These are phyloP conservation scores for Pisolithus sp. DNA, from an alignment of 768 basidiomycete genomes.

Conservation along the genomic window DNA sequence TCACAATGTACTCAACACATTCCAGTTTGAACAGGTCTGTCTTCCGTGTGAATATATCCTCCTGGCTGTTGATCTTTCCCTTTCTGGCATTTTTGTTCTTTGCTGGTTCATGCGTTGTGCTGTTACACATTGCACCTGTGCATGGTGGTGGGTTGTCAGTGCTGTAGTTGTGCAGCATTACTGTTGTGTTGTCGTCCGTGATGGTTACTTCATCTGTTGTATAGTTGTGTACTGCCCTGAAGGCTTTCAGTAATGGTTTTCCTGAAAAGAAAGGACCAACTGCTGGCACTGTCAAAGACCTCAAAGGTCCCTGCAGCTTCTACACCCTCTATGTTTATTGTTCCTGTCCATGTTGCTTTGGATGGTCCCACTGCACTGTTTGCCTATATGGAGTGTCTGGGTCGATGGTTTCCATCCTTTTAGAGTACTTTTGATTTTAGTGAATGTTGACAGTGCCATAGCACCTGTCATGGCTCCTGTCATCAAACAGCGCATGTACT, in stretches of 20 bases:
- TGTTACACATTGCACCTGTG: not conserved
- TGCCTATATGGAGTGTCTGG: conserved; percentile 27
- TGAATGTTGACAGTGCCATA: not conserved
- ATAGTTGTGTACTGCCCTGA: conserved; percentile 23
- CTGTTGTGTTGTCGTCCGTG: not conserved
- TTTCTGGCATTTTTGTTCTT: too few species aligned
- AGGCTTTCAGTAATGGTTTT: conserved; percentile 20
- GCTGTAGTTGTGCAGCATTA: not conserved
- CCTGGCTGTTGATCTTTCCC: too few species aligned
- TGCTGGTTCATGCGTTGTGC: not conserved
- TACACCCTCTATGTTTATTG: not conserved
- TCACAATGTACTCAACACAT: too few species aligned
- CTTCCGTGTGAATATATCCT: conserved; percentile 40
- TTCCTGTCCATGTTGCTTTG: conserved; percentile 6
- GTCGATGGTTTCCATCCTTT: not conserved
- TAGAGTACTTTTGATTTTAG: not conserved
- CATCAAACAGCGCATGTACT: not conserved
- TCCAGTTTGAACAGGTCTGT: too few species aligned
- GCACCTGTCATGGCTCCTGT: not conserved
- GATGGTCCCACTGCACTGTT: conserved; percentile 13
- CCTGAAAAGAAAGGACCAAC: conserved; percentile 24
- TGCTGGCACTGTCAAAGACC: conserved; percentile 15
- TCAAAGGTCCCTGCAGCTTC: not conserved
- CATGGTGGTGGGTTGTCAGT: not conserved
- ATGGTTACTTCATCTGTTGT: conserved; percentile 2